These are phyloP conservation scores for Apiospora saccharicola DNA, from an alignment of 2,329 filamentous ascomycete genomes.

Conservation along the genomic window DNA sequence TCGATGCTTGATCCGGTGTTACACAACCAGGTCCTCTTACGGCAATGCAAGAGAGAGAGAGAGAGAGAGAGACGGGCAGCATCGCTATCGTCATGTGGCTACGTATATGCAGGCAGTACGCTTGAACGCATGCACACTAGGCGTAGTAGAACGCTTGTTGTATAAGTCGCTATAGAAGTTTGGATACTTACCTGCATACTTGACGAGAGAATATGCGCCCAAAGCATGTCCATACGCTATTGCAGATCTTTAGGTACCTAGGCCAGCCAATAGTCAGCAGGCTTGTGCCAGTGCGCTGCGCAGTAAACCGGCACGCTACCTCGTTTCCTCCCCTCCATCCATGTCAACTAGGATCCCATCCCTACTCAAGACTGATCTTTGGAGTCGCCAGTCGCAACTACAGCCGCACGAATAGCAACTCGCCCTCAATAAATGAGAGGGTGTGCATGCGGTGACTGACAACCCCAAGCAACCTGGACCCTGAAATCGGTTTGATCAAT, in stretches of 20 bases:
- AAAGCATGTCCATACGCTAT: not conserved
- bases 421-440: not conserved
- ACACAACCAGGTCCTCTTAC: not conserved
- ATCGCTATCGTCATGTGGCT: slow-evolving; percentile 4
- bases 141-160: not conserved
- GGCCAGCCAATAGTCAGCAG: not conserved
- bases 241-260: not conserved
- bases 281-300: not conserved
- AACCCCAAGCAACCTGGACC: slow-evolving; percentile 19
- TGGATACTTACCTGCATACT: not conserved
- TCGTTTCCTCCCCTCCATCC: not conserved
- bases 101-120: not conserved
- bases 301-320: not conserved
- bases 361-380: not conserved
- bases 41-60: slow-evolving; percentile 18
- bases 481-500: slow-evolving; percentile 18
- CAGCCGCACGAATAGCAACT: slow-evolving; percentile 23
- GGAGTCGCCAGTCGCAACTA: slow-evolving; percentile 4
- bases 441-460: slow-evolving; percentile 5
- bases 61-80: not conserved
- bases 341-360: not conserved
- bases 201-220: slow-evolving; percentile 2
- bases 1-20: slow-evolving; percentile 12
- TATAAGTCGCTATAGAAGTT: not conserved
- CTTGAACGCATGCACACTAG: not conserved